These are phyloP conservation scores for Selaginella moellendorffii DNA, from an alignment of 75 land plant species.

Conservation along the genomic window DNA sequence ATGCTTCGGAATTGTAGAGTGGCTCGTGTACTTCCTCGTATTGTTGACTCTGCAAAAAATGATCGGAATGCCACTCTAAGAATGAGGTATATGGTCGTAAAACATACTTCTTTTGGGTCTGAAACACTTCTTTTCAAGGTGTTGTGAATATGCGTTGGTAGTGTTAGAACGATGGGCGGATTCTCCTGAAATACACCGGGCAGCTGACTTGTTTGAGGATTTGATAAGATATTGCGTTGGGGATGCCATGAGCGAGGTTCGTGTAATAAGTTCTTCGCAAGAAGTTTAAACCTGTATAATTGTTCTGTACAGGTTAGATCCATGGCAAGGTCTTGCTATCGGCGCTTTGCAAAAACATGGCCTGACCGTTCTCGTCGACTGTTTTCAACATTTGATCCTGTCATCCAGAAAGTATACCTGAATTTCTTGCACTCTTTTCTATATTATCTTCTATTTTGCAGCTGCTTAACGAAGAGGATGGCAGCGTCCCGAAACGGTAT, in stretches of 20 bases:
- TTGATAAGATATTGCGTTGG: slow-evolving; percentile 87
- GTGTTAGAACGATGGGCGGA: slow-evolving; percentile 92
- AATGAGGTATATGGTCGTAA: slow-evolving; percentile 45
- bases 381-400: slow-evolving; percentile 75
- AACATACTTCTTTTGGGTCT: not conserved
- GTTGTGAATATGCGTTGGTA: slow-evolving; percentile 91
- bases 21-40: slow-evolving; percentile 77
- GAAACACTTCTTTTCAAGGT: slow-evolving; percentile 33
- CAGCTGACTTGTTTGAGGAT: slow-evolving; percentile 94
- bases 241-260: slow-evolving; percentile 99
- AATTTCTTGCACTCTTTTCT: not conserved
- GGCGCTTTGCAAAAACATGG: slow-evolving; percentile 90
- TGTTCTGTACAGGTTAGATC: slow-evolving; percentile 78
- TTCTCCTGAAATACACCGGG: slow-evolving; percentile 92
- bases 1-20: slow-evolving; percentile 93
- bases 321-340: slow-evolving; percentile 81
- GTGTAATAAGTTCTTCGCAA: no score
- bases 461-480: slow-evolving; percentile 96
- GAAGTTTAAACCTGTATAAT: no score
- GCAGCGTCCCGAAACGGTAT: slow-evolving; percentile 72
- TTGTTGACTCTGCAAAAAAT: slow-evolving; percentile 82
- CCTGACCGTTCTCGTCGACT: slow-evolving; percentile 86
- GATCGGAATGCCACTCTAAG: slow-evolving; percentile 84
- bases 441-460: slow-evolving; percentile 12
- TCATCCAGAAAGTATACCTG: slow-evolving; percentile 63